Base-by-base conservation (phyloP, 2,329 filamentous ascomycete genomes). In the Orbilia brochopaga region DNA sequence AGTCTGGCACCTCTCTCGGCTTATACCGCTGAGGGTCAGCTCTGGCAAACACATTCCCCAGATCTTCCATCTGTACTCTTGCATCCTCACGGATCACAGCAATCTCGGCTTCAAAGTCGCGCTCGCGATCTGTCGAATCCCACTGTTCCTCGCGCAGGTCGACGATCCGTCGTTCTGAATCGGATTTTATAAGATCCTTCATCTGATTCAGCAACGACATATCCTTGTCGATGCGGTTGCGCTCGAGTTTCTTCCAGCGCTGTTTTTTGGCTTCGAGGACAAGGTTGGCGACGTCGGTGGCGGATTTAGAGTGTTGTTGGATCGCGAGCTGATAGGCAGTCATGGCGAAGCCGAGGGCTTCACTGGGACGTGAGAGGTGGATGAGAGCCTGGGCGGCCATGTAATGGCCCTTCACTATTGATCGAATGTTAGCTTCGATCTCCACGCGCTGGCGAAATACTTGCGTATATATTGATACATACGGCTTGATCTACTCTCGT, bases 221-320 rank as follows among this genome's bases (percentile, higher is more conserved):
- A 19, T 83, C 82, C 73, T 86, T 82, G 13, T 86, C 82, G 23
- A 83, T 77, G 0, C 90, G 83, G 37, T 83, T 81, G 62, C 82
- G 83, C 79, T 97, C 93, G 74, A 83, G 82, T 10, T 86, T 84
- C 37, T 93, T 90, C 91, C 94, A 97, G 42, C 90, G 86, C 74
- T 88, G 88, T 79, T 93, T 93, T 80, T 95, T 96, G 77, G 90
- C 91, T 65, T 84, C 83, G 21, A 96, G 82, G 0, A 97, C 90
- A 15, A 90, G 85, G 15, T 83, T 82, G 0, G 90, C 92, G 50
- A 96, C 86, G 21, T 87, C 85, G 21, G 85, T 83, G 0, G 93
- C 85, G 40, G 88, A 89, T 69, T 85, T 86, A 77, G 88, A 89
- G 77, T 86, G 84, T 19, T 81, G 83, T 21, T 81, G 81, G 17